Base-by-base conservation (phyloP, 2,329 filamentous ascomycete species). In the Aureobasidium sp. region DNA sequence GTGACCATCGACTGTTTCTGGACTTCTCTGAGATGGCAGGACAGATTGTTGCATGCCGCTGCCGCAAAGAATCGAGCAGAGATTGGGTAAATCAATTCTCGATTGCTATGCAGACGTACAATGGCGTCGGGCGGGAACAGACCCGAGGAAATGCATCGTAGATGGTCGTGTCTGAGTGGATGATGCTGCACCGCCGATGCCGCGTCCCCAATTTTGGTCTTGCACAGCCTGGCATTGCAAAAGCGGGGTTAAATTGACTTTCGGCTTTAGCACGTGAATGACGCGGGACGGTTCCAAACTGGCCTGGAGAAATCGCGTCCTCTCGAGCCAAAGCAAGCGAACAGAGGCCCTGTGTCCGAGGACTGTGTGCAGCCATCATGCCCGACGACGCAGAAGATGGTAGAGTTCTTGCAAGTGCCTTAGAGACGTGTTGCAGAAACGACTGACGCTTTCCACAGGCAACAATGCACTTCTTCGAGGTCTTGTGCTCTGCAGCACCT, bases 401-500 rank as follows among this genome's bases (percentile, higher is more conserved):
- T 55, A 13, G 3, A 21, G 13, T 14, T 8, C 3, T 32, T 25
- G 6, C 3, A 10, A 16, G 14, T 27, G 5, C 16, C 11, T 1
- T 2, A 2, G 4, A 30, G 7, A 13, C 51, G 5, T 45, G 14
- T 30, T 48, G 45, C 21, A 29, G 41, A 29, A 3, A 27, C 25
- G n/a, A 41, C 41, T 47, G 11, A 57, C 41, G 13, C 3, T 4
- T 25, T 16, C 30, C 16, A 25, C n/a, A 34, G 36, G 14, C 13
- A 59, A 44, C 30, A 59, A 37, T 27, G 25, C 25, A 25, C 34
- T 45, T 30, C 57, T 59, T 34, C 34, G 29, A 27, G 45, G 45
- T 13, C 34, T 59, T 5, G 57, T 59, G 36, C 44, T 59, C 27
- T 59, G 57, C 45, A 59, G 57, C 57, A 59, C 57, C 21, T 59